Evolutionary conservation across 345 rosid species (phyloP), one percentile per base, ranked within the genome.

Genomic region (Camelina hispida): DNA sequence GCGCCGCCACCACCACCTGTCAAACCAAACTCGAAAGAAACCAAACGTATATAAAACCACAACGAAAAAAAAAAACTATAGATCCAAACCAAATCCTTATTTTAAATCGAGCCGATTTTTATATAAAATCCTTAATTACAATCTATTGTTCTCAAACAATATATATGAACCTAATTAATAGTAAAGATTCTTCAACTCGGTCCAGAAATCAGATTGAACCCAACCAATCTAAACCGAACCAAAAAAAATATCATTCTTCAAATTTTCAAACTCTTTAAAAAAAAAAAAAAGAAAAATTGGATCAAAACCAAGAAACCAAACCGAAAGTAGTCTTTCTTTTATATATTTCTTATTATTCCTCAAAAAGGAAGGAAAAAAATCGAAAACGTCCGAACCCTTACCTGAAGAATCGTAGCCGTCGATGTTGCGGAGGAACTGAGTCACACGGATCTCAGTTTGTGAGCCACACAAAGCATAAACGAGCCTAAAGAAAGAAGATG

Each of bases 401-500:
- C 80, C 72, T 48, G 76, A 40, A 71, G 47, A 9, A 11, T 58
- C 66, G 32, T 71, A 71, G 14, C 76, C 76, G n/a, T 71, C 80
- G 54, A 77, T n/a, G 46, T 72, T 70, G 4, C 64, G 61, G 38
- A 77, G 66, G 62, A 74, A 64, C 13, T 64, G 66, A 42, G 44
- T 16, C n/a, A 72, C 62, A 16, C 74, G 65, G 9, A 80, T 51
- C 63, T 88, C 83, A 9, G 77, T 63, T 23, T 81, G 47, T 2
- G 79, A 73, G 7, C 86, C 82, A 16, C 76, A 74, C 23, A 71
- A 67, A 28, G 79, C 80, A 42, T 84, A 84, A 44, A 83, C 25
- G 8, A 85, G 80, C 30, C 87, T 68, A 58, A 85, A 47, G 52
- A 43, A 81, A 15, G 79, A 72, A 48, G 89, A 74, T 8, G 90